Base-by-base conservation (phyloP, 352 stramenopile species). In the Phytophthora europaea region DNA sequence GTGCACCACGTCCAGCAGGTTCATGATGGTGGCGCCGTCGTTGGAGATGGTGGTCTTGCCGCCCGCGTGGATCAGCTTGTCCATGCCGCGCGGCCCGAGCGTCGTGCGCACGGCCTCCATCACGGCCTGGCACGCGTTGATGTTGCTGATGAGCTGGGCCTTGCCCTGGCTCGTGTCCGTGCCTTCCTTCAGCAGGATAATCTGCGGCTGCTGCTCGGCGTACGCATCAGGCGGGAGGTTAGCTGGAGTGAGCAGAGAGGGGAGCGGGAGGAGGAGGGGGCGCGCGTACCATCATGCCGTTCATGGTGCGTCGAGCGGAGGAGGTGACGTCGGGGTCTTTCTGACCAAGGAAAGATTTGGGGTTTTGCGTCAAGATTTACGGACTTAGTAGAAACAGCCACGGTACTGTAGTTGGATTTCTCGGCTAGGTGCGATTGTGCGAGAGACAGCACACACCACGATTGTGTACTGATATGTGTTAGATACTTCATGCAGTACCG, bases 1-100 rank as follows among this genome's bases (percentile, higher is more conserved):
- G 89, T 99, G 98, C 53, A 99, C 97, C 73, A 99, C 99, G 71
- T 99, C 98, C 54, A 99, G 79, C 55, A 98, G 75, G 76, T 98
- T 98, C 97, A 99, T 99, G 75, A 99, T 99, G 16, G 97, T 99
- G 20, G 98, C 98, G 45, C 98, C 98, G 72, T 99, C 98, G 80
- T 99, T 99, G 71, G 94, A 99, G 76, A 99, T 99, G 45, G 98
- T 99, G 6, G 98, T 95, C 81, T 93, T 94, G 59, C 82, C 85
- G 60, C 90, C 89, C 31, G 96, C 85, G 71, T 98, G 97, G 48
- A 99, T 96, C n/a, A 99, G 89, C 81, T 99, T 99, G 89, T 99
- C 98, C 97, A 99, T 99, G 67, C 98, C 98, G 31, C 98, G 93
- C 28, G 98, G 98, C 23, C 98, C 98, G 28, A 99, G 86, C 13